Evolutionary conservation across 495 filamentous ascomycete genomes (phyloP), one percentile per base, ranked within the genome.

Genomic region (Sporormia fimetaria): DNA sequence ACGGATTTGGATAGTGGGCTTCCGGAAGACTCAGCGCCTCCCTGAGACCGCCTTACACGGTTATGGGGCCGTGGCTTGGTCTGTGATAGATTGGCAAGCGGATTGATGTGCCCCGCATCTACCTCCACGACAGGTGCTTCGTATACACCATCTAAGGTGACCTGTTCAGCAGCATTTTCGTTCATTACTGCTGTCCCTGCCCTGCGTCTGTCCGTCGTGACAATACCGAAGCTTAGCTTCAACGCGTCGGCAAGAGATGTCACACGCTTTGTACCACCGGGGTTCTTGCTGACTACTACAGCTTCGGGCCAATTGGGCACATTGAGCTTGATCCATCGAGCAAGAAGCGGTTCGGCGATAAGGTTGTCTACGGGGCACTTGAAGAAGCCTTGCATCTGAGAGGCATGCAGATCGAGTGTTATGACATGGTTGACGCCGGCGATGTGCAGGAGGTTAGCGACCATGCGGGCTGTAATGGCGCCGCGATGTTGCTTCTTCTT

Each of bases 311-410:
- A 98, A 36, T 80, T 73, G 11, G 71, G 65, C 14, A 98, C 80
- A 54, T 94, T 88, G 62, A 80, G 73, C 43, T 78, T 74, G 56
- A 96, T 90, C 92, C 90, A 96, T 42, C 87, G 80, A 27, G 92
- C 90, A 57, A 98, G 87, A 51, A 94, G 71, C 3, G 90, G 90
- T 61, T 98, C 90, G 14, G 92, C 90, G 54, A 94, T 82, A 23
- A 98, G 78, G 59, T 98, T 95, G 63, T 98, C 90, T 34, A 98
- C 90, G 7, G 90, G 92, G 55, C 90, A 93, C 49, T 81, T 83
- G 70, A 98, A 98, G 70, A 98, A 98, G 23, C 90, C 90, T 65
- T 96, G 92, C 81, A 95, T 95, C 65, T 96, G 90, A 7, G 71
- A 59, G 60, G 77, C 76, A 66, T 98, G 90, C 7, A 98, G 69